phyloP scores from a whole-genome alignment of 257 asterid species.

The Verbascum thapsus region DNA sequence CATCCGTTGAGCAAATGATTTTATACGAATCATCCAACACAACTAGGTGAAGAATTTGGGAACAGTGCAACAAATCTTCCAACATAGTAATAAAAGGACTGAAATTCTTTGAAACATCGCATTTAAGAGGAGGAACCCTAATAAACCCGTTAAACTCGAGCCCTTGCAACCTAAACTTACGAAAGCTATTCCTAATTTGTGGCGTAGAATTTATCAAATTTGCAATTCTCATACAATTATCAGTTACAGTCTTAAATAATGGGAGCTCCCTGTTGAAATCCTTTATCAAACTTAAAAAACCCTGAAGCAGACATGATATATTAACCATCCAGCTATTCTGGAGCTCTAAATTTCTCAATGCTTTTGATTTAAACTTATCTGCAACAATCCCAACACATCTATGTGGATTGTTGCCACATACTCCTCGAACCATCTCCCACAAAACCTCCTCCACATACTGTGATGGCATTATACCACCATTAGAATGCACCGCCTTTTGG shows the following conservation, averaged over 20 bases:
- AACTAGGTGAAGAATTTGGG: conserved; percentile 57
- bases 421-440: conserved; percentile 55
- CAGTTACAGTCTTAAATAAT: conserved; percentile 54
- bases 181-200: conserved; percentile 63
- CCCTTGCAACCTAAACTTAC: conserved; percentile 60
- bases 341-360: conserved; percentile 65
- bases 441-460: conserved; percentile 74
- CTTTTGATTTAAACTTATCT: conserved; percentile 73
- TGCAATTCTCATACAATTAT: conserved; percentile 66
- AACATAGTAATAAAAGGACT: conserved; percentile 56
- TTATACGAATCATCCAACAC: conserved; percentile 67
- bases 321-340: conserved; percentile 84
- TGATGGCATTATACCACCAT: conserved; percentile 53
- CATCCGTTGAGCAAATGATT: conserved; percentile 53
- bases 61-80: conserved; percentile 66
- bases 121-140: conserved; percentile 58
- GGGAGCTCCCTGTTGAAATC: conserved; percentile 74
- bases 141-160: conserved; percentile 51
- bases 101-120: conserved; percentile 49
- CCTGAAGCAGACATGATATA: conserved; percentile 73
- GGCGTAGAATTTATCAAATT: conserved; percentile 57
- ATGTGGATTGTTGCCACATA: conserved; percentile 51
- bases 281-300: conserved; percentile 65
- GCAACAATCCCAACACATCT: conserved; percentile 77
- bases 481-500: conserved; percentile 53